Conservation (phyloP, 352 stramenopile genomes). For the Phytophthora chlamydospora region DNA sequence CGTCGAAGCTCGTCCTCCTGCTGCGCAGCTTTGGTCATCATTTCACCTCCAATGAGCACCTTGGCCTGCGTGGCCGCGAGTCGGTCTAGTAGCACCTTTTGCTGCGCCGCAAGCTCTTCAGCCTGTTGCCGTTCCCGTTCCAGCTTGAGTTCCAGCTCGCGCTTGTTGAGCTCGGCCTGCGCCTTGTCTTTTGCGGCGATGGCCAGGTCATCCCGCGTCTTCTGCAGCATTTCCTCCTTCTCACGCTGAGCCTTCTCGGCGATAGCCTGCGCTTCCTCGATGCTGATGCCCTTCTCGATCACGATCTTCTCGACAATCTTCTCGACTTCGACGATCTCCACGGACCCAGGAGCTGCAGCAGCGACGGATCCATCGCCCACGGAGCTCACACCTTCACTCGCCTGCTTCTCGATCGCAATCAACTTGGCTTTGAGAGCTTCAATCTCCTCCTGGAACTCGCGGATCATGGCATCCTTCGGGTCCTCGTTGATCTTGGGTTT, state of each 20-base stretch:
- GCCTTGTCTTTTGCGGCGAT: constrained; percentile 82
- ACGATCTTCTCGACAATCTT: constrained; percentile 88
- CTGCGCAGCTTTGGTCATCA: constrained; percentile 94
- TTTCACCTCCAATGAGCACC: constrained; percentile 89
- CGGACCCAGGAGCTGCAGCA: background rate
- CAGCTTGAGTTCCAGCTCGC: constrained; percentile 85
- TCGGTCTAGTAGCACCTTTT: constrained; percentile 85
- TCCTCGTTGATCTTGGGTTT: constrained; percentile 58
- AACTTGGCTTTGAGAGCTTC: background rate
- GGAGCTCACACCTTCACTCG: too few relatives aligned
- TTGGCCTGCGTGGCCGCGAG: constrained; percentile 93
- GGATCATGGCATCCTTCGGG: constrained; percentile 54
- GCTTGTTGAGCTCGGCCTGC: constrained; percentile 87
- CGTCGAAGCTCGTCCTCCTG: constrained; percentile 94
- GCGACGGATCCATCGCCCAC: background rate
- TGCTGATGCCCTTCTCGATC: constrained; percentile 84
- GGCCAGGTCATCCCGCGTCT: constrained; percentile 73
- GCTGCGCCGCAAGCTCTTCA: constrained; percentile 68
- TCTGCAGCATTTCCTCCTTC: constrained; percentile 76
- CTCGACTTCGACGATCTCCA: constrained; percentile 72
- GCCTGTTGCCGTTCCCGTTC: constrained; percentile 87
- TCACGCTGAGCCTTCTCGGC: constrained; percentile 75
- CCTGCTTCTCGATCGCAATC: too few relatives aligned
- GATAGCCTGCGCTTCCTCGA: constrained; percentile 77
- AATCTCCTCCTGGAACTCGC: constrained; percentile 47